Evolutionary conservation across 139 green algal genomes (phyloP), one percentile per base, ranked within the genome.

Genomic region (Chlamydomonas schloesseri): DNA sequence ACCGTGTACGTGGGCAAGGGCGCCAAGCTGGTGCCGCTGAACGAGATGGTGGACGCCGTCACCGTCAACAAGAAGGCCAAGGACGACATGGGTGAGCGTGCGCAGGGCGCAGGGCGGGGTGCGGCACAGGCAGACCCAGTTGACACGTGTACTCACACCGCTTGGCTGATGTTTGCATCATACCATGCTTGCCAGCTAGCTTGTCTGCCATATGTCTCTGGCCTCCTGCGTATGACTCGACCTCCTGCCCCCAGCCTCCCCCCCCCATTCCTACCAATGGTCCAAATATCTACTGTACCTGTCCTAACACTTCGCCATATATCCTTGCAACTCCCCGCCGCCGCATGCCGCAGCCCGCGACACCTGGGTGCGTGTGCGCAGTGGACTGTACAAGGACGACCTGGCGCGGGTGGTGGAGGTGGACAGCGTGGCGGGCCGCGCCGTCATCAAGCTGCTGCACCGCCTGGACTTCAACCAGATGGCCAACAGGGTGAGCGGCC

Each of bases 21-120:
- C 20, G 83, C 94, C 37, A 89, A 88, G 70, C 91, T 96, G 68
- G 97, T 99, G 74, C 97, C 97, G 0, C 92, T 99, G 36, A 88
- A 90, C 28, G 97, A 99, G 90, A 99, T 99, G 96, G 91, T 96
- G 73, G 95, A 96, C 34, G 96, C 98, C 14, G 93, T 99, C 85
- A 96, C 92, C 0, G 91, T 97, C 60, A 94, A 94, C 89, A 76
- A 62, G 4, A 88, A 87, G 67, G 93, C 91, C 11, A 92, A 93
- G 82, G 46, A 83, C 65, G 67, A 70, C 36, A 60, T 94, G 28
- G 87, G 89, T 89, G 87, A 21, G 89, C 62, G 72, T 14, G 36
- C 42, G 42, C 6, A 50, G 42, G 23, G 46, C 42, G 62, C 20
- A 36, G 36, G 58, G 55, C 24, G 74, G 74, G 17, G 50, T 28